Evolutionary conservation across 805 yeast genomes (phyloP), one percentile per base, ranked within the genome.

Genomic region (Lachancea cidri): DNA sequence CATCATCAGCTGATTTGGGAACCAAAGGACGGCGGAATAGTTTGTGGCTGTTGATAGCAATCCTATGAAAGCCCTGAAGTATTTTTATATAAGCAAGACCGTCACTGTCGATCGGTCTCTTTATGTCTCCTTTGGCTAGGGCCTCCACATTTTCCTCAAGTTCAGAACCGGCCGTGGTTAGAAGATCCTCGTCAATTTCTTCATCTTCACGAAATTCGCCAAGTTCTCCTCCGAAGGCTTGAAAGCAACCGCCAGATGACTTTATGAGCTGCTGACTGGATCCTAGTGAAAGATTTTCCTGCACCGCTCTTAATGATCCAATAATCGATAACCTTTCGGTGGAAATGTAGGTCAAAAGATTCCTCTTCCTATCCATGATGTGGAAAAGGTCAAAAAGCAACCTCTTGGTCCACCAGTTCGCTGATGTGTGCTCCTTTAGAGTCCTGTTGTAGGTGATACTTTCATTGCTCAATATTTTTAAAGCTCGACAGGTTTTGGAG

Each of bases 381-480:
- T 54, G 47, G 25, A 56, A 47, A 4, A 49, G 50, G 36, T 52
- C 54, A 29, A 49, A 46, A 13, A 53, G 39, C 19, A 54, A 40
- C 20, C 49, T 46, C 22, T 43, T 46, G 11, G 53, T 51, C 60
- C 58, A 53, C 17, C 35, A 33, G 24, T 43, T 43, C 19, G 42
- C 38, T 5, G 42, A 36, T 25, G 44, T 47, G 13, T 42, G 25
- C 11, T 42, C 48, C 13, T 38, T 43, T 14, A 45, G 17, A 20
- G 41, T 38, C 38, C 51, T 49, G 8, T 46, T 45, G 27, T 48
- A 46, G n/a, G 50, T 48, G 16, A 54, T 19, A 19, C 46, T 50
- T 36, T 55, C 55, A 38, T 55, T 55, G 9, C 57, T 51, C 33
- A 58, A 31, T 29, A 46, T 41, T 34, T 57, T 53, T 35, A 58